Conservation (phyloP, 1,284 basidiomycete species). For the Malassezia vespertilionis region DNA sequence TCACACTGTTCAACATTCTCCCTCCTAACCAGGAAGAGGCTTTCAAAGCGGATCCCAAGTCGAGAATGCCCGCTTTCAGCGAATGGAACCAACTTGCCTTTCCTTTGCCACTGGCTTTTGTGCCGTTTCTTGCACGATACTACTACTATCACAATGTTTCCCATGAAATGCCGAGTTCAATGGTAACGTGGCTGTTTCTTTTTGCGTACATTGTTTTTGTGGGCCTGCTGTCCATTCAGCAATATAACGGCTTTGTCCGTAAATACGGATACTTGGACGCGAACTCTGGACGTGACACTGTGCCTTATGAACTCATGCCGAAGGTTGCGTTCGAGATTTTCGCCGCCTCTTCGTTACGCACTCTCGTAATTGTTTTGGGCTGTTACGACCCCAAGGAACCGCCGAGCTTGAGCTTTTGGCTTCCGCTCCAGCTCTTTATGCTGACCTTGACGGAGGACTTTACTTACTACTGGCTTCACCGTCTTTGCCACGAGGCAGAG, state of each 20-base stretch:
- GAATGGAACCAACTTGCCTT: conserved; percentile 26
- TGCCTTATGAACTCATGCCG: conserved; percentile 23
- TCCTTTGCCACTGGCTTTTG: conserved; percentile 23
- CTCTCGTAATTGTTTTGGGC: conserved; percentile 16
- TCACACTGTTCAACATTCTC: not conserved
- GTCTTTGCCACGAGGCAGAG: conserved; percentile 29
- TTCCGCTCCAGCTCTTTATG: conserved; percentile 20
- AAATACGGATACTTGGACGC: conserved; percentile 34
- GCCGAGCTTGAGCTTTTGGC: conserved; percentile 12
- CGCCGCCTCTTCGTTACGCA: not conserved
- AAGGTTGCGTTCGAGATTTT: conserved; percentile 16
- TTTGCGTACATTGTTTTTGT: conserved; percentile 21
- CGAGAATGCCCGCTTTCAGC: conserved; percentile 22
- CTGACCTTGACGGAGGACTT: conserved; percentile 23
- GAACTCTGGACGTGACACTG: conserved; percentile 18
- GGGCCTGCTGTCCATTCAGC: conserved; percentile 17
- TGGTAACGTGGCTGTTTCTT: conserved; percentile 21
- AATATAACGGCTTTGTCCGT: conserved; percentile 13
- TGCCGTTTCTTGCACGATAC: conserved; percentile 20
- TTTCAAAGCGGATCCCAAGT: not conserved
- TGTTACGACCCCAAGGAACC: conserved; percentile 4
- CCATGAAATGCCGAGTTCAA: too few species aligned
- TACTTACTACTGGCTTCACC: conserved; percentile 37
- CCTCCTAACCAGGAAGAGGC: not conserved
- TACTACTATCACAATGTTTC: conserved; percentile 18